Conservation (phyloP, 768 basidiomycete species). For the Aureoboletus auriporus region DNA sequence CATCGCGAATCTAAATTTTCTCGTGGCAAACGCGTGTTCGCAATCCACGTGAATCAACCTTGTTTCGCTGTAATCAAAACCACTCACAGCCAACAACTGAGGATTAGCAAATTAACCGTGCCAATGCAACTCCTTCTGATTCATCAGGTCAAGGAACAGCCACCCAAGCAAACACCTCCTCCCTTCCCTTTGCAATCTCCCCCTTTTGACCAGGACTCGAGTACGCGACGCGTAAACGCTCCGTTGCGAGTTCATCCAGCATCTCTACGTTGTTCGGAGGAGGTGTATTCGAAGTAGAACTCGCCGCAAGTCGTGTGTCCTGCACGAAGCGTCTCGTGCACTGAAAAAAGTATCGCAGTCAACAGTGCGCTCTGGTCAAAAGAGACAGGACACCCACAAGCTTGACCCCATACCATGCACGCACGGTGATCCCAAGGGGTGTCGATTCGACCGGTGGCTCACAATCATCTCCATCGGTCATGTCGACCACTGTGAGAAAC, state of each 20-base stretch:
- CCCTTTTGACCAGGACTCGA: conserved; percentile 37
- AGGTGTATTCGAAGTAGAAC: conserved; percentile 55
- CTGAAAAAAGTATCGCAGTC: conserved; percentile 30
- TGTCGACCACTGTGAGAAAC: conserved; percentile 76
- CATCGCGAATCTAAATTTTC: too few species aligned
- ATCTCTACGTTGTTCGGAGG: conserved; percentile 50
- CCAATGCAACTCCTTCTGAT: not conserved
- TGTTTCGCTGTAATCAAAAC: not conserved
- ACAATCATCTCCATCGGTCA: conserved; percentile 59
- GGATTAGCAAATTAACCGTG: conserved; percentile 4
- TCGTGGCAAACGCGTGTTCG: too few species aligned
- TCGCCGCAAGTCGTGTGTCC: conserved; percentile 34
- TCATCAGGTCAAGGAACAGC: conserved; percentile 15
- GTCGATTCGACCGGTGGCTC: conserved; percentile 48
- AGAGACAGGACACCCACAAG: conserved; percentile 45
- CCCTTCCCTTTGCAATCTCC: conserved; percentile 37
- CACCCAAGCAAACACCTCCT: conserved; percentile 46
- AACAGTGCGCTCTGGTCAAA: conserved; percentile 1
- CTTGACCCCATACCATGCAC: conserved; percentile 85
- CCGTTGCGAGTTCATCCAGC: conserved; percentile 71
- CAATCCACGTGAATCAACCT: not conserved
- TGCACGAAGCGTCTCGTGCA: conserved; percentile 54
- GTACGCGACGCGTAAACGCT: conserved; percentile 63
- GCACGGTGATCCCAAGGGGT: conserved; percentile 49
- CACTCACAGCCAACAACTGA: too few species aligned